Evolutionary conservation across 228 moss, liverwort and hornwort species (phyloP).

Genomic region (Sphagnum fallax): DNA sequence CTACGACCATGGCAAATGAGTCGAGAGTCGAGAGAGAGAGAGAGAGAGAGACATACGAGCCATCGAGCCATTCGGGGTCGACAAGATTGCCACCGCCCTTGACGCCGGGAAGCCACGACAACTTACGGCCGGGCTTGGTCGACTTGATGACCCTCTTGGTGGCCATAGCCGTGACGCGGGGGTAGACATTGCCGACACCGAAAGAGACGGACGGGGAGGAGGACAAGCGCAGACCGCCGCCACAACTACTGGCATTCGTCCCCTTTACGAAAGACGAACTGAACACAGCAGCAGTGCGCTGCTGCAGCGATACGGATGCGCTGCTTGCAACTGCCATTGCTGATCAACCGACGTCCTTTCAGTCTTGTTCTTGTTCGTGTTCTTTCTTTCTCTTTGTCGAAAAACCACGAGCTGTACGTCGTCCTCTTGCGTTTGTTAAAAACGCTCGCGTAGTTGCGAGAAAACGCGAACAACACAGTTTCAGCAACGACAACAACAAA

Average conservation of each 20-base stretch:
- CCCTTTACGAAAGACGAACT: constrained; percentile 35
- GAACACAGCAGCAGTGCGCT: constrained; percentile 46
- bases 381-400: no score
- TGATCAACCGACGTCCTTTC: no score
- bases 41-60: constrained; percentile 44
- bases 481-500: no score
- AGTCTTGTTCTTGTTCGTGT: no score
- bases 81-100: constrained; percentile 54
- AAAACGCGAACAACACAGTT: no score
- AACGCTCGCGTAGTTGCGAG: no score
- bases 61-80: constrained; percentile 93
- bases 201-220: constrained; percentile 55
- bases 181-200: constrained; percentile 44
- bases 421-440: no score
- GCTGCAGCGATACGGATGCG: constrained; percentile 42
- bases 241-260: constrained; percentile 1
- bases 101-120: constrained; percentile 79
- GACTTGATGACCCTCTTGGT: constrained; percentile 54
- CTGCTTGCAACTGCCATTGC: constrained; percentile 66
- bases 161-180: constrained; percentile 80
- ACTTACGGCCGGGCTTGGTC: constrained; percentile 19
- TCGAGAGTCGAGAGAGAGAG: no score
- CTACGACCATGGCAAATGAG: no score
- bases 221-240: constrained; percentile 17
- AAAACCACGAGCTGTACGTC: no score